Base-by-base conservation (phyloP, 1,284 basidiomycete species). In the Cryptococcus depauperatus region DNA sequence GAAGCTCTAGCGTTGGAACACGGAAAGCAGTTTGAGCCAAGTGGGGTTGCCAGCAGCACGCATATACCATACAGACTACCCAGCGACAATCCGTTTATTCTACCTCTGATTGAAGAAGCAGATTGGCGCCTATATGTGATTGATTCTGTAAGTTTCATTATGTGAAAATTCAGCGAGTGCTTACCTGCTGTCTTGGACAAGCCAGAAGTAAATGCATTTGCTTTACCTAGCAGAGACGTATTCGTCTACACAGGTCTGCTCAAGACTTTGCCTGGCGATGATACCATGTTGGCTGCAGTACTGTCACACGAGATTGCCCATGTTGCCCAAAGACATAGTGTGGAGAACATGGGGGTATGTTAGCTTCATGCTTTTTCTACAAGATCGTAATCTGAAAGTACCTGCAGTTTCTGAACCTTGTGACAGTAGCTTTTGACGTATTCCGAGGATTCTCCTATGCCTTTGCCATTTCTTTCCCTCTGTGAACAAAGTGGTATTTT, bases 191-290 rank as follows among this genome's bases (percentile, higher is more conserved):
- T n/a, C n/a, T n/a, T n/a, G n/a, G n/a, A n/a, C n/a, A 35, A 70
- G 69, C 72, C 74, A 1, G 66, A 70, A 40, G 59, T 76, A 50
- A 76, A 77, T 52, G 74, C 75, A 3, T 75, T 75, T 50, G 75
- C 75, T 1, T 58, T 76, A 2, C 74, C 74, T 3, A 73, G 73
- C 26, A 73, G 73, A 51, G 73, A 76, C 46, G 64, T 76, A 26
- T 74, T 76, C 45, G 68, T 76, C 27, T 75, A 75, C 57, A 72
- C 74, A 1, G 75, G 75, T 13, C 57, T 77, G 23, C 64, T 77
- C 5, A 61, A 73, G 26, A 55, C 73, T 3, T 46, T 69, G 6
- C 66, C 66, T 1, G 61, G 73, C 8, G 62, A 74, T 22, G 74
- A 76, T 53, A 62, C 73, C 4, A 58, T 76, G 33, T 57, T 76